Evolutionary conservation across 305 asterid genomes (phyloP), one percentile per base, ranked within the genome.

Genomic region (Fraxinus xanthoxyloides): DNA sequence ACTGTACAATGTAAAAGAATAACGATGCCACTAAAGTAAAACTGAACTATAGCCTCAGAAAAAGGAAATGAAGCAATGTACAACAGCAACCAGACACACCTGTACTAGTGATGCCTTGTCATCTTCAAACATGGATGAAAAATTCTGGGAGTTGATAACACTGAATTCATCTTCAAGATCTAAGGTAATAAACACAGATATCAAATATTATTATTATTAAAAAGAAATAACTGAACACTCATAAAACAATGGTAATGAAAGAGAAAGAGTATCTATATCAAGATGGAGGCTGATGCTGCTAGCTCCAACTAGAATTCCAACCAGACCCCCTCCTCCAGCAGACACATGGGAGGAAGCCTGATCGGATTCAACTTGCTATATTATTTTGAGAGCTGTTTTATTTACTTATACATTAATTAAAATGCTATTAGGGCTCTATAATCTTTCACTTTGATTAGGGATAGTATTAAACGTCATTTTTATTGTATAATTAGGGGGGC

Each of bases 91-190:
- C 65, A 70, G 77, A 48, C 79, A 32, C 36, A 96, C 99, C 98
- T 94, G 99, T 82, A 94, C 86, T 67, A 96, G 90, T 87, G 92
- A 89, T 40, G 97, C 83, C 88, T 93, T 94, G 85, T 87, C 91
- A 80, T 87, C 92, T 87, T 88, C 91, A 77, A 92, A 89, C 72
- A 61, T 81, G 87, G 95, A 92, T 40, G 83, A 89, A 84, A 90
- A 91, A 82, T 87, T 89, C 87, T 91, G 88, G 3, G 94, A 82
- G 88, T 81, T 90, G 87, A 92, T 83, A 69, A 92, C 80, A 77
- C 51, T 86, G 69, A 81, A 87, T 82, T 82, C 5, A 74, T 85
- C 91, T 65, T 78, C 89, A 32, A 84, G 89, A 86, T 90, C 97
- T 93, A 85, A 79, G 82, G 84, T 75, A 80, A 82, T 75, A 86